These are phyloP conservation scores for Phytophthora pinifolia DNA, from an alignment of 352 stramenopile genomes.

Conservation along the genomic window DNA sequence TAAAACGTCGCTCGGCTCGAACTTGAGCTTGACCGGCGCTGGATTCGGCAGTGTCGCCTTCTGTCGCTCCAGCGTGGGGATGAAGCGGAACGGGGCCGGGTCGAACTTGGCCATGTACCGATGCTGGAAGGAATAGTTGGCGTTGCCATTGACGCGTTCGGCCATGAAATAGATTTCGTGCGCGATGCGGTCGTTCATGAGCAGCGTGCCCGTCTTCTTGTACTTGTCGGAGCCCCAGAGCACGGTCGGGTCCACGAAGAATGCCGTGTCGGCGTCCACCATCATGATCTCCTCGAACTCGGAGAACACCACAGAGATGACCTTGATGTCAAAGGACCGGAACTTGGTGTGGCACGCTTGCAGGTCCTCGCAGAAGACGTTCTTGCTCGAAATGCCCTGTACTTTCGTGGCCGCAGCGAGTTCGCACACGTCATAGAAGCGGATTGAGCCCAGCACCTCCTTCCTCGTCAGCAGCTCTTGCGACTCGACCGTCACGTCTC, in stretches of 20 bases:
- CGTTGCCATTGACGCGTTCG: conserved; percentile 6
- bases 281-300: conserved; percentile 55
- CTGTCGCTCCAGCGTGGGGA: conserved; percentile 25
- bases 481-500: conserved; percentile 20
- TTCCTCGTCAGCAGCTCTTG: conserved; percentile 16
- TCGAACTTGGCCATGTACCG: conserved; percentile 44
- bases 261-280: conserved; percentile 43
- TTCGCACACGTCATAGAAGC: conserved; percentile 36
- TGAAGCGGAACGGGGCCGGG: conserved; percentile 26
- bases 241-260: conserved; percentile 38
- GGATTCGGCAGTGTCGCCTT: conserved; percentile 25
- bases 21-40: conserved; percentile 19
- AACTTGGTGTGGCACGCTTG: conserved; percentile 32
- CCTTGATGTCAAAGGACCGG: conserved; percentile 33
- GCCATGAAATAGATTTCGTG: conserved; percentile 39
- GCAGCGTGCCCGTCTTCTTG: conserved; percentile 34
- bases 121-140: conserved; percentile 28
- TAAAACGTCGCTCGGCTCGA: conserved; percentile 36
- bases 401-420: conserved; percentile 6
- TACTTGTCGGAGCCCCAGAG: conserved; percentile 36
- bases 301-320: conserved; percentile 37
- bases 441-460: conserved; percentile 8
- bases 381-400: conserved; percentile 4
- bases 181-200: conserved; percentile 49
- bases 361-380: conserved; percentile 34